Conservation (phyloP, 495 filamentous ascomycete species). For the Aspergillus hancockii region DNA sequence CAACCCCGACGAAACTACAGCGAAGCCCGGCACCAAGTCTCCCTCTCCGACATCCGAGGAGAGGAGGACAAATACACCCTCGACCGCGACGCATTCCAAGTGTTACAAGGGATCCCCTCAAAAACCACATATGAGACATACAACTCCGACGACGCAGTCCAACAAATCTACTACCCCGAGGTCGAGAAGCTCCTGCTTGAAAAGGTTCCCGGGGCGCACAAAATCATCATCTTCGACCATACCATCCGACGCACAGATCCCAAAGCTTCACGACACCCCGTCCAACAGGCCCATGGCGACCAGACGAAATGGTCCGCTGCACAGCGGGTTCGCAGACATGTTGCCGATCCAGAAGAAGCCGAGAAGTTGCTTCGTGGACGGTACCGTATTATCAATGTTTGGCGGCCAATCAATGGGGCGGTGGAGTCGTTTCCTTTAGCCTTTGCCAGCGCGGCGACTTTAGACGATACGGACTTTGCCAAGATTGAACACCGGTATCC, state of each 20-base stretch:
- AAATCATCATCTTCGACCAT: slow-evolving; percentile 84
- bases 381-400: slow-evolving; percentile 86
- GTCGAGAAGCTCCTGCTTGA: slow-evolving; percentile 65
- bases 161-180: slow-evolving; percentile 78
- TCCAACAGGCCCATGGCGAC: slow-evolving; percentile 77
- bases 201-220: slow-evolving; percentile 59
- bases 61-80: slow-evolving; percentile 53
- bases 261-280: slow-evolving; percentile 59
- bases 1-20: slow-evolving; percentile 63
- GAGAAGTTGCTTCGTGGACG: slow-evolving; percentile 58
- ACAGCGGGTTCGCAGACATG: slow-evolving; percentile 65
- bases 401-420: slow-evolving; percentile 75
- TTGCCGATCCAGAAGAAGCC: slow-evolving; percentile 56
- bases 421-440: slow-evolving; percentile 71
- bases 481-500: slow-evolving; percentile 76
- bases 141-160: slow-evolving; percentile 61
- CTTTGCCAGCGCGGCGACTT: slow-evolving; percentile 62
- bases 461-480: slow-evolving; percentile 61
- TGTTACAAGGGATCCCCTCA: slow-evolving; percentile 52
- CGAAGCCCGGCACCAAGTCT: slow-evolving; percentile 43
- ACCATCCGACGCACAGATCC: slow-evolving; percentile 70
- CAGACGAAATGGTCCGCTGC: slow-evolving; percentile 67
- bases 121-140: slow-evolving; percentile 57
- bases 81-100: slow-evolving; percentile 69
- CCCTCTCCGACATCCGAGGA: slow-evolving; percentile 67